Evolutionary conservation across 345 rosid species (phyloP), one percentile per base, ranked within the genome.

Genomic region (Bruguiera gymnorhiza): DNA sequence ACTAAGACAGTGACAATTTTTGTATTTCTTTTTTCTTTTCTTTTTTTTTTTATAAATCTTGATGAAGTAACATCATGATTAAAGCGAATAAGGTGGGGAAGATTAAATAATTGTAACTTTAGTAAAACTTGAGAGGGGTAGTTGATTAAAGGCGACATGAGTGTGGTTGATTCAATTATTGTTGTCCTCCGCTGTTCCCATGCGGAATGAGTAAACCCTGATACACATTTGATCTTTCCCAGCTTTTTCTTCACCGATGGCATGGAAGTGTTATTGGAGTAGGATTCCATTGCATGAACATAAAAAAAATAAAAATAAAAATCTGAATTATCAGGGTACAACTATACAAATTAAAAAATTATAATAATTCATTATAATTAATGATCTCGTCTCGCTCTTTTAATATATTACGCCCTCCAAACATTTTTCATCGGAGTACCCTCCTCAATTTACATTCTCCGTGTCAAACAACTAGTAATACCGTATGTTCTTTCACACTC

Each of bases 81-180:
- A 75, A 73, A 75, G 72, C 60, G 11, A 21, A 58, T 24, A 24
- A 60, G 62, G 63, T 36, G 67, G 61, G 74, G 18, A 39, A 56
- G 65, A 46, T 16, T 64, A 62, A 62, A 36, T 76, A 18, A 62
- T 53, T 55, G 30, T 20, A 29, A 50, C 20, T 73, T 65, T 55
- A 37, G 53, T 46, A 52, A 23, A 20, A 18, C 8, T 10, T 54
- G 23, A 31, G 70, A 34, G 20, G 51, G 30, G 65, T 37, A 53
- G 31, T 69, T 80, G 76, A 78, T 75, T 83, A 84, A 88, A 81
- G 86, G 67, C 11, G 0, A n/a, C 34, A 56, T 26, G 20, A 18
- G 34, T 55, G 31, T 66, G 78, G 87, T 83, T 86, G 88, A 32
- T 75, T 53, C 72, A 75, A 93, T 93, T 80, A 93, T 93, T 87